These are phyloP conservation scores for Trametes coccinea DNA, from an alignment of 768 basidiomycete genomes.

Conservation along the genomic window DNA sequence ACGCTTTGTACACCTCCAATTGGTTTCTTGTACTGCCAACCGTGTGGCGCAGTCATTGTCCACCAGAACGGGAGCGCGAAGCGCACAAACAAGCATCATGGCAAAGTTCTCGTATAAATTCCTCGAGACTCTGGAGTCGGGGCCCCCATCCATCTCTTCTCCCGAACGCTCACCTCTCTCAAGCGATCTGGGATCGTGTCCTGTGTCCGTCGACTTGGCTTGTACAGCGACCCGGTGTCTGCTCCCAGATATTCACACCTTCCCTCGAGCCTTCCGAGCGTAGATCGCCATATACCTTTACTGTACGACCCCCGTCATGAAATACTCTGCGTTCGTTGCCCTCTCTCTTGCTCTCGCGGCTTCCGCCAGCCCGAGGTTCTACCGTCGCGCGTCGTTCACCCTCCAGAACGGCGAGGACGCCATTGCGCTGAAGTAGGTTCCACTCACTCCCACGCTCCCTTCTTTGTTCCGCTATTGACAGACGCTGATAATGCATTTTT, in stretches of 20 bases:
- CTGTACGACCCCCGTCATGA: conserved; percentile 32
- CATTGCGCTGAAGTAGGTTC: conserved; percentile 30
- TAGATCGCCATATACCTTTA: conserved; percentile 15
- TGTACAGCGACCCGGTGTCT: conserved; percentile 17
- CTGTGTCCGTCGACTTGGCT: conserved; percentile 16
- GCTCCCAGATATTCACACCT: conserved; percentile 8
- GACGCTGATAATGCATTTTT: background rate
- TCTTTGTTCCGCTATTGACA: too few relatives aligned
- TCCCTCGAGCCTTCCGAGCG: conserved; percentile 13
- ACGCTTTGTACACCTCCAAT: conserved; percentile 2
- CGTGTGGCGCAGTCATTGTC: conserved; percentile 5
- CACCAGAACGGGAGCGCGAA: background rate
- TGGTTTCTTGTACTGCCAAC: background rate
- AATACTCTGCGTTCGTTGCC: conserved; percentile 40
- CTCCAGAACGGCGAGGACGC: conserved; percentile 35
- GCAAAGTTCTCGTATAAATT: background rate
- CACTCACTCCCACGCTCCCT: too few relatives aligned
- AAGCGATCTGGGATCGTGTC: conserved; percentile 17
- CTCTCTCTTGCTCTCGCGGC: conserved; percentile 31
- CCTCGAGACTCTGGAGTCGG: background rate
- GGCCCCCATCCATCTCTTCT: conserved; percentile 2
- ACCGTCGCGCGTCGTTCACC: conserved; percentile 20
- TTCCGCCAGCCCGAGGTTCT: conserved; percentile 24
- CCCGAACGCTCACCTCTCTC: conserved; percentile 1
- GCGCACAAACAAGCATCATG: conserved; percentile 1